These are phyloP conservation scores for Gentiana straminea DNA, from an alignment of 257 asterid species.

Conservation along the genomic window DNA sequence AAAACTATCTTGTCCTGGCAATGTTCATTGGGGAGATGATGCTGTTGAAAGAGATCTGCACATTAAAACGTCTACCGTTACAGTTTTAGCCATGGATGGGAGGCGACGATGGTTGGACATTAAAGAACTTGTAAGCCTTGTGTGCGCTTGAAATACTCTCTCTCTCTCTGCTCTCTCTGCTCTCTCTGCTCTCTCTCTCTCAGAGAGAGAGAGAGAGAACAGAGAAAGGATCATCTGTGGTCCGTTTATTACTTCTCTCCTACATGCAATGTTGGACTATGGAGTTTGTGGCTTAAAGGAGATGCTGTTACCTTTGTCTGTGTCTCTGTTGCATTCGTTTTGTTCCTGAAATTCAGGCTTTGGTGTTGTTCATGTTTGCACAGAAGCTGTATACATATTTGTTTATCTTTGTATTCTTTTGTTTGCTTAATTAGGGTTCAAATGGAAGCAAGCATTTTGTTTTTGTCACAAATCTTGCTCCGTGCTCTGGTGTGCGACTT, in stretches of 20 bases:
- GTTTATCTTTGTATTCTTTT: background rate
- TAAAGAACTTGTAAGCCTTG: conserved; percentile 70
- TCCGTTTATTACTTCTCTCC: too few species aligned
- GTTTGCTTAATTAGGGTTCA: conserved; percentile 48
- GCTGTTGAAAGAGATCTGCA: conserved; percentile 84
- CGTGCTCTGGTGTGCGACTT: conserved; percentile 89
- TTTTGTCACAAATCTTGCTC: conserved; percentile 91
- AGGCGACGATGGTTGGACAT: conserved; percentile 97
- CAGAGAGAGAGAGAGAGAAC: too few species aligned
- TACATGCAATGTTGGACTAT: too few species aligned
- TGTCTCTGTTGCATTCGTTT: too few species aligned
- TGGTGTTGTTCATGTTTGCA: too few species aligned
- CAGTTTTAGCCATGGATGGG: conserved; percentile 97
- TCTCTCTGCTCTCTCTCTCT: background rate
- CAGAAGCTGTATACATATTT: too few species aligned
- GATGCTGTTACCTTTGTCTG: too few species aligned
- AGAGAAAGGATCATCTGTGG: too few species aligned
- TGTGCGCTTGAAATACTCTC: conserved; percentile 10
- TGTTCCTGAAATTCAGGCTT: too few species aligned
- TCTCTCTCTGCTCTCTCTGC: background rate
- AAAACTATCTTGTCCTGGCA: conserved; percentile 51
- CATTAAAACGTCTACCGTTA: conserved; percentile 65
- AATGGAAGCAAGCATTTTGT: conserved; percentile 58
- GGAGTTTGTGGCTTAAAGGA: too few species aligned
- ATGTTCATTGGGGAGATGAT: conserved; percentile 65